Evolutionary conservation across 192 early-diverging fungal species (phyloP).

Genomic region (Entomortierella chlamydospora): DNA sequence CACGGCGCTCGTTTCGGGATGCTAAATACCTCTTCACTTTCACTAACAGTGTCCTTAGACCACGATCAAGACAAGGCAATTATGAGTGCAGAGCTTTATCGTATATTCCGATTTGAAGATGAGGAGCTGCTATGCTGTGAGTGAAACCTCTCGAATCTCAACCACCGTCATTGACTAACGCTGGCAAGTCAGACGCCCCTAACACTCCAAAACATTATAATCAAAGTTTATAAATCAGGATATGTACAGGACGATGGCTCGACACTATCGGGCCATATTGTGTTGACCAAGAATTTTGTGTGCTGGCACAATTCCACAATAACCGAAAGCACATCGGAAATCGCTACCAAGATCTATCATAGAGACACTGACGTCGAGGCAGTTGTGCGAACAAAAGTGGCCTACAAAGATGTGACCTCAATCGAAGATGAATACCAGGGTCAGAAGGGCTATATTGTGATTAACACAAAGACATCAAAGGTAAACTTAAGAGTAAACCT

Average conservation of each 20-base stretch:
- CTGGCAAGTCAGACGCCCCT: no score
- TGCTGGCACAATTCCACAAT: slow-evolving; percentile 54
- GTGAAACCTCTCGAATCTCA: not conserved
- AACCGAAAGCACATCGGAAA: slow-evolving; percentile 19
- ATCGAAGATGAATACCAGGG: slow-evolving; percentile 32
- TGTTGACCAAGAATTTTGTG: slow-evolving; percentile 40
- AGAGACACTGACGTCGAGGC: not conserved
- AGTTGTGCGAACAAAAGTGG: slow-evolving; percentile 14
- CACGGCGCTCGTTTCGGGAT: not conserved
- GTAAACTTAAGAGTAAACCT: slow-evolving; percentile 8
- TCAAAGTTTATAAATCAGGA: slow-evolving; percentile 40
- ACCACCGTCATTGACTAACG: no score
- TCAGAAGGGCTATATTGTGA: slow-evolving; percentile 27
- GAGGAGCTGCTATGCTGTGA: slow-evolving; percentile 43
- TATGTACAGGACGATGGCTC: slow-evolving; percentile 29
- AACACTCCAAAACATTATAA: not conserved
- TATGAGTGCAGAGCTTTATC: slow-evolving; percentile 35
- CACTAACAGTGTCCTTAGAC: slow-evolving; percentile 41
- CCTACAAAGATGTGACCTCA: slow-evolving; percentile 31
- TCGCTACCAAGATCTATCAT: slow-evolving; percentile 1
- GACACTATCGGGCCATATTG: slow-evolving; percentile 23
- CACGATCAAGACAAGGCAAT: slow-evolving; percentile 52
- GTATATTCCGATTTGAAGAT: slow-evolving; percentile 38
- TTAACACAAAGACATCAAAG: slow-evolving; percentile 28
- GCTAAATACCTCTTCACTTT: not conserved